Percentiles rank a stretch among this genome's conserved stretches.
phyloP scores from a whole-genome alignment of 2,329 filamentous ascomycete genomes.

The Colletotrichum brevisporum region DNA sequence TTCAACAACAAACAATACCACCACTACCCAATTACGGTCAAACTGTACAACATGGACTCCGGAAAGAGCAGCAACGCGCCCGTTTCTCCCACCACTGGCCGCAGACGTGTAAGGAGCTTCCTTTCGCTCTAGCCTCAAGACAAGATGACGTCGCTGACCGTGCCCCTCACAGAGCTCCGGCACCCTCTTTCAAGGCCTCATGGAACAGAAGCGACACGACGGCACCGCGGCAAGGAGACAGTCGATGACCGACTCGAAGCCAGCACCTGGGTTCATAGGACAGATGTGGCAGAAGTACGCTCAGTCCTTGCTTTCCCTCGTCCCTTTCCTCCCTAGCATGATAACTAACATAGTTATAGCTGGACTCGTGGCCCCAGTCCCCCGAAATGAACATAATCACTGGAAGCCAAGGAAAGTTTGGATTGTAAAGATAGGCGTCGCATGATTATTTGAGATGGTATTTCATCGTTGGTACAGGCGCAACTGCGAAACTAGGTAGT shows the following conservation, averaged over 20 bases:
- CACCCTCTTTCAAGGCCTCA: slow-evolving; percentile 66
- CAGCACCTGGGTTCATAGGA: slow-evolving; percentile 64
- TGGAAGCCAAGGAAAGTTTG: neutral
- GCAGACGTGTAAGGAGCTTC: slow-evolving; percentile 31
- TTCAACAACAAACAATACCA: neutral
- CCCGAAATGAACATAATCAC: slow-evolving; percentile 43
- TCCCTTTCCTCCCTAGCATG: fast-evolving
- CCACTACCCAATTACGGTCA: neutral
- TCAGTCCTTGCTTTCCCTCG: fast-evolving
- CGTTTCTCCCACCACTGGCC: slow-evolving; percentile 20
- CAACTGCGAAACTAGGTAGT: too few relatives aligned
- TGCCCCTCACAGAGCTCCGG: slow-evolving; percentile 57
- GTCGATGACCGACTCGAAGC: slow-evolving; percentile 68
- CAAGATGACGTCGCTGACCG: neutral
- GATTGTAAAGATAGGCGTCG: neutral
- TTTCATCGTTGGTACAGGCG: too few relatives aligned
- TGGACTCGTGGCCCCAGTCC: slow-evolving; percentile 50
- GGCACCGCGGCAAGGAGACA: slow-evolving; percentile 65
- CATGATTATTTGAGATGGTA: slow-evolving; percentile 18
- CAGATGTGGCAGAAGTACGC: slow-evolving; percentile 71
- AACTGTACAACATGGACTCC: slow-evolving; percentile 28
- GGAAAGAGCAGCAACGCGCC: slow-evolving; percentile 32
- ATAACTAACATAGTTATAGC: slow-evolving; percentile 42
- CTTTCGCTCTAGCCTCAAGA: too few relatives aligned
- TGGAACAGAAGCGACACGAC: slow-evolving; percentile 63